Percentiles rank a stretch among this genome's conserved stretches.
Evolutionary conservation across 1,139 yeast genomes (phyloP).

Genomic region (Lodderomyces margitis): DNA sequence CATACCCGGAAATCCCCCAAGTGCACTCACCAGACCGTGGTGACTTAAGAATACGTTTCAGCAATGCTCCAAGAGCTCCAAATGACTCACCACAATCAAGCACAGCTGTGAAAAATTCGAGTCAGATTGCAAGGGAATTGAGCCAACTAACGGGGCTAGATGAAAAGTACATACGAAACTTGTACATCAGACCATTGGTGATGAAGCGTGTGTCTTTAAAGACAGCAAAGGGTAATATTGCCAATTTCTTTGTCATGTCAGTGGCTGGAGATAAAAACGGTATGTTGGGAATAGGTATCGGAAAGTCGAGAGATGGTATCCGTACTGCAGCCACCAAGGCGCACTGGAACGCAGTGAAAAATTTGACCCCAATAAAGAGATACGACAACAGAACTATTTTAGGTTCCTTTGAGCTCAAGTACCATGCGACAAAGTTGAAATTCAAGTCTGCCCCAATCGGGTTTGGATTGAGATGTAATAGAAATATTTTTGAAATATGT

Average conservation of each 20-base stretch:
- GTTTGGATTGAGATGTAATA: conserved; percentile 90
- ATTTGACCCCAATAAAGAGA: conserved; percentile 77
- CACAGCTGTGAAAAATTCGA: conserved; percentile 18
- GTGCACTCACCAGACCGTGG: conserved; percentile 41
- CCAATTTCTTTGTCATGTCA: conserved; percentile 79
- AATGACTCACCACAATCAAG: conserved; percentile 11
- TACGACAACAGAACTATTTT: conserved; percentile 89
- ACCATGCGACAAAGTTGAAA: conserved; percentile 81
- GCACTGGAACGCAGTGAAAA: conserved; percentile 91
- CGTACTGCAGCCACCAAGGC: conserved; percentile 81
- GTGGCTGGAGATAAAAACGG: conserved; percentile 94
- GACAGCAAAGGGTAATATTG: conserved; percentile 91
- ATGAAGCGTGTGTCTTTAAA: conserved; percentile 86
- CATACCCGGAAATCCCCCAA: conserved; percentile 45
- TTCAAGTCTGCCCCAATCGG: conserved; percentile 91
- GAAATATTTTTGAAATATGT: conserved; percentile 86
- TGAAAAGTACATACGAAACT: conserved; percentile 58
- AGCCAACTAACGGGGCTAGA: conserved; percentile 74
- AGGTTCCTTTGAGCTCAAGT: conserved; percentile 80
- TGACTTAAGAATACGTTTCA: conserved; percentile 40
- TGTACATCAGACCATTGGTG: conserved; percentile 66
- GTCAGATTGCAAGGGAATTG: conserved; percentile 54
- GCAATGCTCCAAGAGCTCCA: conserved; percentile 16
- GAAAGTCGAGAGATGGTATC: conserved; percentile 80
- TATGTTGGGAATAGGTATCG: conserved; percentile 94